Percentiles rank a stretch among this genome's conserved stretches.
Evolutionary conservation across 805 yeast genomes (phyloP).

Genomic region (Torulaspora franciscae): DNA sequence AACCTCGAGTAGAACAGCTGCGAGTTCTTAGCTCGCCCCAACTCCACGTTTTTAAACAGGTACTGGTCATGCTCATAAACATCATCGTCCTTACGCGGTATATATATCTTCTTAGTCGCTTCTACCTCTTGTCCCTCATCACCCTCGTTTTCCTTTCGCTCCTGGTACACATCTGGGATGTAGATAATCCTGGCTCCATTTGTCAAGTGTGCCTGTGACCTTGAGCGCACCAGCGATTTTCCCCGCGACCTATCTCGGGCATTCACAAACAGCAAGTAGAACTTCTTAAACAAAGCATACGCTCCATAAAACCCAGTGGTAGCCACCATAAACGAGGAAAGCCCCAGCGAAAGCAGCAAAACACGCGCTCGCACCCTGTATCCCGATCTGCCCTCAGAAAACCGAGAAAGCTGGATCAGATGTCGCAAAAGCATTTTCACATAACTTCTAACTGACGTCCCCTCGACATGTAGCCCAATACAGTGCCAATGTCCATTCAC

Average conservation of each 20-base stretch:
- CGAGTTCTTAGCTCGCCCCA: conserved; percentile 21
- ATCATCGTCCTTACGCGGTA: conserved; percentile 32
- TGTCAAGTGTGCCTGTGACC: conserved; percentile 29
- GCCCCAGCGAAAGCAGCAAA: conserved; percentile 20
- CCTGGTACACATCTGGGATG: conserved; percentile 22
- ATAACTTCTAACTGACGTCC: conserved; percentile 17
- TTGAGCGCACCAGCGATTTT: conserved; percentile 23
- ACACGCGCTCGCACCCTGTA: conserved; percentile 27
- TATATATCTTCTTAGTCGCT: conserved; percentile 25
- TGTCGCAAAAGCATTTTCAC: conserved; percentile 19
- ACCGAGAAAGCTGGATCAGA: conserved; percentile 20
- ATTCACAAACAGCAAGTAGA: conserved; percentile 13
- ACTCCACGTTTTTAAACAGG: conserved; percentile 30
- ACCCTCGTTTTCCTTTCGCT: conserved; percentile 8
- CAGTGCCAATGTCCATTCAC: conserved; percentile 16
- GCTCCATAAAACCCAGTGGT: conserved; percentile 21
- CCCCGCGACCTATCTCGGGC: conserved; percentile 8
- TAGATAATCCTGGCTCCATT: conserved; percentile 35
- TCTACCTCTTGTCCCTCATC: background rate
- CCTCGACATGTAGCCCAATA: conserved; percentile 24
- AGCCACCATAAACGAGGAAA: conserved; percentile 17
- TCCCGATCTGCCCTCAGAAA: conserved; percentile 20
- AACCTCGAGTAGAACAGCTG: conserved; percentile 54
- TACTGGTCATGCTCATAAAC: conserved; percentile 33
- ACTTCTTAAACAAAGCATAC: conserved; percentile 12